phyloP scores from a whole-genome alignment of 1,284 basidiomycete species.

The Mycosarcoma maydis region DNA sequence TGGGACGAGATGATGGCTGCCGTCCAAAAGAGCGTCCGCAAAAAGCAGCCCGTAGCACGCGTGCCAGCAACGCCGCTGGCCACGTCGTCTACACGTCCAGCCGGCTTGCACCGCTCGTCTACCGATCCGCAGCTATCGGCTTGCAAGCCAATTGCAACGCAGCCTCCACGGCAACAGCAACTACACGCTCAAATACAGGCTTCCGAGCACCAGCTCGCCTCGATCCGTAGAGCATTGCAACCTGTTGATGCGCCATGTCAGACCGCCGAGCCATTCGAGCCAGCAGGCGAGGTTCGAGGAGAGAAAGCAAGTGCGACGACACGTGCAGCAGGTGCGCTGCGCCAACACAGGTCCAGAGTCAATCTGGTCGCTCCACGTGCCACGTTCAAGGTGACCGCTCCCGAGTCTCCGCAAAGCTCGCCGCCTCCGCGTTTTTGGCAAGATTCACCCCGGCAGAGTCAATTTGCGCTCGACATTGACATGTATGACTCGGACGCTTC shows the following conservation, averaged over 20 bases:
- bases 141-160: slow-evolving; percentile 23
- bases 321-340: slow-evolving; percentile 8
- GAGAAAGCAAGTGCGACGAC: neutral
- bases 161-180: slow-evolving; percentile 5
- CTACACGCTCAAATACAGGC: neutral
- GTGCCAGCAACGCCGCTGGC: slow-evolving; percentile 14
- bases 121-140: slow-evolving; percentile 44
- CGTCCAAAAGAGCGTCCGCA: slow-evolving; percentile 61
- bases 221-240: slow-evolving; percentile 19
- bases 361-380: slow-evolving; percentile 25
- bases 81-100: slow-evolving; percentile 7
- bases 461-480: slow-evolving; percentile 35
- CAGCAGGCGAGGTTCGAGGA: neutral
- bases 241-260: slow-evolving; percentile 17
- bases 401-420: slow-evolving; percentile 14
- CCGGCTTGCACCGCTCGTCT: slow-evolving; percentile 31
- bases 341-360: slow-evolving; percentile 11
- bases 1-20: slow-evolving; percentile 64
- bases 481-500: slow-evolving; percentile 43
- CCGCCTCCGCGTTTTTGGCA: slow-evolving; percentile 5
- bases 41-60: slow-evolving; percentile 34
- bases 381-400: slow-evolving; percentile 16
- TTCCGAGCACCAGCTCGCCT: neutral
- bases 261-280: neutral
- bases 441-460: slow-evolving; percentile 15